Evolutionary conservation across 805 yeast species (phyloP), one percentile per base, ranked within the genome.

Genomic region (Saccharomyces jurei): DNA sequence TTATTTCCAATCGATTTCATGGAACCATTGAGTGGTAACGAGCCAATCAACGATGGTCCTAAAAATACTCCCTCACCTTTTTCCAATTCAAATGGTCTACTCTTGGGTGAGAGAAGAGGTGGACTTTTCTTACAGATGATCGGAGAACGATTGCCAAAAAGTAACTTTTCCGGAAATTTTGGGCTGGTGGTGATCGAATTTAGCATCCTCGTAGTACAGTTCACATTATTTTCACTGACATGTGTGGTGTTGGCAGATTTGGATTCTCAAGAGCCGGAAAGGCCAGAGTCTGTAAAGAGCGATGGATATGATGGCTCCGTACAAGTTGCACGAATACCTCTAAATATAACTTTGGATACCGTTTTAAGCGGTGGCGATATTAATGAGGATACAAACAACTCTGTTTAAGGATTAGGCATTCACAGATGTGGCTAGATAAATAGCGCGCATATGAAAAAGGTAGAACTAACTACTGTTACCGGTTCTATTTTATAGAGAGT

Each of bases 281-380:
- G 46, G 21, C 25, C 17, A 55, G 36, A 52, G 21, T 21, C 25
- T 28, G 51, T 56, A 1, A 63, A 59, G 51, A 69, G 70, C 41
- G 81, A 79, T 60, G 82, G 82, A 1, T 76, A 71, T 56, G 74
- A 75, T 47, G 82, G 83, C 0, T 64, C 71, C 28, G 66, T 74
- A 1, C 56, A 63, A 21, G 64, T 76, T 1, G 68, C 73, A 6
- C 65, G 64, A 27, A 63, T 78, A 36, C 44, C 44, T 3, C 17
- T 36, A 36, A 36, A 36, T 17, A 36, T 17, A 36, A 36, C 44
- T 17, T 17, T 36, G 44, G 4, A 17, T 17, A 17, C 44, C 17
- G 22, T 36, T 36, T 17, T 36, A 17, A 3, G 17, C 10, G 44
- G 17, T 11, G 25, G 44, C 21, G 6, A 32, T 8, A 36, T n/a